These are phyloP conservation scores for Raffaelea arxii DNA, from an alignment of 2,329 filamentous ascomycete genomes.

Conservation along the genomic window DNA sequence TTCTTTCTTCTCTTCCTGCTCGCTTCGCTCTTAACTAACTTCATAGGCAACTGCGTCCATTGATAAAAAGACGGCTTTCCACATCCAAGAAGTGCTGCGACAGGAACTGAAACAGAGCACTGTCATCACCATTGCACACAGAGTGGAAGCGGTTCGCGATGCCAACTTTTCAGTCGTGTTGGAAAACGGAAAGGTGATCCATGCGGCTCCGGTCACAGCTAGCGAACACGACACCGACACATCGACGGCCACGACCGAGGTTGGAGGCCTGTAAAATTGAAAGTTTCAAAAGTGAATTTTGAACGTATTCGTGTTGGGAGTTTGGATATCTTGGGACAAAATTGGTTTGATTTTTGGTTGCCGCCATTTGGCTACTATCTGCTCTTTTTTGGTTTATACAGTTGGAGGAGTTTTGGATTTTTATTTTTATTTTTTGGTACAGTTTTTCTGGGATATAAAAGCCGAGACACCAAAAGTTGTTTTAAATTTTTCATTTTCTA, in stretches of 20 bases:
- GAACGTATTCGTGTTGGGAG: no score
- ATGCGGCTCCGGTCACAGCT: constrained; percentile 6
- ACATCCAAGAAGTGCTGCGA: constrained; percentile 47
- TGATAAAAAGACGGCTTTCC: constrained; percentile 46
- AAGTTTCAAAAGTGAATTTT: no score
- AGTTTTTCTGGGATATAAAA: no score
- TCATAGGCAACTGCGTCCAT: constrained; percentile 48
- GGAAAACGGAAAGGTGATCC: constrained; percentile 39
- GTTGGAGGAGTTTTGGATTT: no score
- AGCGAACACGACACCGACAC: neutral
- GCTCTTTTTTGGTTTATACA: no score
- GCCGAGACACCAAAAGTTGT: no score
- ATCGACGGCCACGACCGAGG: neutral
- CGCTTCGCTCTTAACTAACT: constrained; percentile 2
- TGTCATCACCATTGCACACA: constrained; percentile 58
- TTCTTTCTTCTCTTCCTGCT: neutral
- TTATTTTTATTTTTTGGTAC: no score
- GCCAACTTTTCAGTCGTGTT: constrained; percentile 45
- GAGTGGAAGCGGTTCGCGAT: constrained; percentile 51
- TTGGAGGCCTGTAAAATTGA: no score
- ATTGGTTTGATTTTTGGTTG: no score
- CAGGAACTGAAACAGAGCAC: constrained; percentile 46
- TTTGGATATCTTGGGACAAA: no score
- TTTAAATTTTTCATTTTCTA: no score
- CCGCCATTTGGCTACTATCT: no score